These are phyloP conservation scores for Coix lacrymajobi DNA, from an alignment of 176 grass and related monocot species.

Conservation along the genomic window DNA sequence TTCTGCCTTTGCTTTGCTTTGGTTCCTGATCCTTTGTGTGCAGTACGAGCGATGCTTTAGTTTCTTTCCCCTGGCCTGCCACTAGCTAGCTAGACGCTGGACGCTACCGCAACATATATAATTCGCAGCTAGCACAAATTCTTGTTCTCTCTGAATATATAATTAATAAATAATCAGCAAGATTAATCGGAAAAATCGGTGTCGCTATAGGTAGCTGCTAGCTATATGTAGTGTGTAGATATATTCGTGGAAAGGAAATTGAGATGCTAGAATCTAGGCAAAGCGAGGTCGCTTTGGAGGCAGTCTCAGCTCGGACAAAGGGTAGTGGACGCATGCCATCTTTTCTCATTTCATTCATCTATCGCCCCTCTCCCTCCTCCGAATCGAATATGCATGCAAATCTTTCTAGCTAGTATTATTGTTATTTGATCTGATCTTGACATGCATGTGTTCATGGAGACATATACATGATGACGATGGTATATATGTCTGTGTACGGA, in stretches of 20 bases:
- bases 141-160: neutral
- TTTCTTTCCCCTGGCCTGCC: conserved; percentile 20
- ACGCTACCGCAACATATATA: neutral
- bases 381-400: conserved; percentile 51
- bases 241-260: neutral
- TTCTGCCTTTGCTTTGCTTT: conserved; percentile 20
- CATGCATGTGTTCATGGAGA: conserved; percentile 4
- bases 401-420: neutral
- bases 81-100: conserved; percentile 9
- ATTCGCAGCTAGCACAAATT: conserved; percentile 29
- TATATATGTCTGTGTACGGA: neutral
- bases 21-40: conserved; percentile 31
- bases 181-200: conserved; percentile 14
- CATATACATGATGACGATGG: neutral
- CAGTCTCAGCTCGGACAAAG: conserved; percentile 42
- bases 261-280: conserved; percentile 43
- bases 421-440: neutral
- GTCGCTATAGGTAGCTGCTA: neutral
- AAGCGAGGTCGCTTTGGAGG: conserved; percentile 40
- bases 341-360: conserved; percentile 36
- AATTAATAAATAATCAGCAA: neutral
- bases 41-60: no score
- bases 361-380: neutral
- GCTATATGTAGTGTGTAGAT: neutral
- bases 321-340: conserved; percentile 44